Base-by-base conservation (phyloP, 768 basidiomycete genomes). In the Paxillus ammoniavirescens region DNA sequence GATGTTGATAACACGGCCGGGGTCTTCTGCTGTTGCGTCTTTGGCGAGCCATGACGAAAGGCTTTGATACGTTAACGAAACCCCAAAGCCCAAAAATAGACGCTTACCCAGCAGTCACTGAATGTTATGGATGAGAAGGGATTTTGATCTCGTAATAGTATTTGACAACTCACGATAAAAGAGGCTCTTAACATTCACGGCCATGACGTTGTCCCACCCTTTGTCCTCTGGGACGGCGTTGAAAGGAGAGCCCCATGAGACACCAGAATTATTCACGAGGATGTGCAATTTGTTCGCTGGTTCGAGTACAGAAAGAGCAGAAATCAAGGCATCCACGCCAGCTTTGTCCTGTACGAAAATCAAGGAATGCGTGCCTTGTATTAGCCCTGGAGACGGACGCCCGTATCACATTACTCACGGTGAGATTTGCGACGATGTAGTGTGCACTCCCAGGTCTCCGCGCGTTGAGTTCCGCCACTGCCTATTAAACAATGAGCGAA, bases 201-300 rank as follows among this genome's bases (percentile, higher is more conserved):
- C 81, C 66, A 93, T 80, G 37, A 93, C 76, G 35, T 86, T 84
- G 58, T 93, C 91, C 92, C 92, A 93, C 1, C 92, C 91, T 59
- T 84, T 84, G 59, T 83, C 83, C 69, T 93, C 91, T 0, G 90
- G 89, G 56, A 89, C 82, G 58, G 85, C 77, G 9, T 80, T 73
- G 65, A 78, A 89, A 0, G 82, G 77, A 8, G 85, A 82, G 15
- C 88, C 90, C 91, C 90, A 92, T 15, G 87, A 78, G 26, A 82
- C 82, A 7, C 91, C 91, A 8, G 87, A 87, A 69, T 92, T 93
- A 69, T 91, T 93, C 42, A 93, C 81, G 6, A 94, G 80, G 48
- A 93, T 84, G 60, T 94, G 87, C 0, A 95, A 75, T 57, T 86
- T 90, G 54, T 66, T 70, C 33, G 63, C 53, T 12, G 60, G 67